Percentiles rank a stretch among this genome's conserved stretches.
phyloP scores from a whole-genome alignment of 2,329 filamentous ascomycete genomes.

The Fusarium euwallaceae region DNA sequence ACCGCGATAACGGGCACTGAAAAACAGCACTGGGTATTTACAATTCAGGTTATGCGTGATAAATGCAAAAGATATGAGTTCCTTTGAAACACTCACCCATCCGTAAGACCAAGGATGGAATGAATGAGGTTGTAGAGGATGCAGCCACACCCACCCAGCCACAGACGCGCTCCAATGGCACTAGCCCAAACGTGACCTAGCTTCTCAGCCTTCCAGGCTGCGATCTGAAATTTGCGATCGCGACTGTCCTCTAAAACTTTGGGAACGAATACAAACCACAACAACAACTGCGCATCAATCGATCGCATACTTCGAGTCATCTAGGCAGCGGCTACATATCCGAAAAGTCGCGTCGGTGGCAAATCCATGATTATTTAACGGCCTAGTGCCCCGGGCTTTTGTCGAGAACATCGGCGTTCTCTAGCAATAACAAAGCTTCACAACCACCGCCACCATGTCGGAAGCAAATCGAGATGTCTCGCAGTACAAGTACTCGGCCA shows the following conservation, averaged over 20 bases:
- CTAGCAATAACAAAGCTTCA: conserved; percentile 44
- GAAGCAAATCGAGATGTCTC: conserved; percentile 85
- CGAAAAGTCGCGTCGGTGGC: conserved; percentile 32
- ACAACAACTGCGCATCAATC: conserved; percentile 41
- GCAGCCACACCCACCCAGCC: conserved; percentile 35
- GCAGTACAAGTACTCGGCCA: conserved; percentile 99
- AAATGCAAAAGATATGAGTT: neutral
- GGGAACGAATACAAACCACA: conserved; percentile 37
- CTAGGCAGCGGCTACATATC: conserved; percentile 28
- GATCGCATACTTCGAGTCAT: conserved; percentile 40
- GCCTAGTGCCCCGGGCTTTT: conserved; percentile 51
- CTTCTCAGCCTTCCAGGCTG: conserved; percentile 40
- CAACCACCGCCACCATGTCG: conserved; percentile 70
- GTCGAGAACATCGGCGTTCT: conserved; percentile 55
- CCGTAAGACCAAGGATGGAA: neutral
- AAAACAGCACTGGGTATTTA: neutral
- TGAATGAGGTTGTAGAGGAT: neutral
- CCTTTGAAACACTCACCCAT: neutral
- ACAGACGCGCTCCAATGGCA: conserved; percentile 16
- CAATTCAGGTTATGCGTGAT: neutral
- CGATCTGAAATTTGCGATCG: conserved; percentile 55
- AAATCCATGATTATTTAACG: conserved; percentile 53
- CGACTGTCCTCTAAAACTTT: conserved; percentile 38
- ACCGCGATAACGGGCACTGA: neutral
- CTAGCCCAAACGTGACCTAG: conserved; percentile 31